Evolutionary conservation across 345 rosid species (phyloP).

Genomic region (Abelmoschus esculentus): DNA sequence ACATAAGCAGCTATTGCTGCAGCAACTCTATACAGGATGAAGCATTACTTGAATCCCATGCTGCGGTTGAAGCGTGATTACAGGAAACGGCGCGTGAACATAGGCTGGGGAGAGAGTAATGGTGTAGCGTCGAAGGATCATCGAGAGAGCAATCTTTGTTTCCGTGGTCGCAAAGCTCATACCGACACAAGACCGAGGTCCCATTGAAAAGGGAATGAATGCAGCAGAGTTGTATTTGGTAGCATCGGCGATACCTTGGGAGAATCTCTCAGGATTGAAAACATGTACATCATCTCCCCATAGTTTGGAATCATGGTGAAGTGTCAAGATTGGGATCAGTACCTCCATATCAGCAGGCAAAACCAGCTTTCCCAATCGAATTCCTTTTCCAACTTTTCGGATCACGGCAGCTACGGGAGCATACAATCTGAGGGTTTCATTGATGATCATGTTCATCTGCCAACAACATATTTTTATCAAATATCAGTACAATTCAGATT

Average conservation of each 20-base stretch:
- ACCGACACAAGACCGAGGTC: constrained; percentile 35
- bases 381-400: constrained; percentile 18
- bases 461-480: neutral
- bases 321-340: constrained; percentile 13
- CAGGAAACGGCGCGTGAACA: constrained; percentile 27
- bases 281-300: constrained; percentile 40
- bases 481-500: neutral
- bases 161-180: constrained; percentile 27
- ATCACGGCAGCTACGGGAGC: constrained; percentile 14
- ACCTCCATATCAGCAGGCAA: constrained; percentile 23
- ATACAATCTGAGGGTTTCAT: constrained; percentile 33
- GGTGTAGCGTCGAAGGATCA: constrained; percentile 41
- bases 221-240: constrained; percentile 27
- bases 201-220: constrained; percentile 37
- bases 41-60: constrained; percentile 11
- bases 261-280: constrained; percentile 43
- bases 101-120: constrained; percentile 31
- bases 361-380: constrained; percentile 21
- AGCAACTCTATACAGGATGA: neutral
- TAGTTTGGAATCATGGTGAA: constrained; percentile 28
- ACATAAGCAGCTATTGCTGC: neutral
- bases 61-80: constrained; percentile 12
- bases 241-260: constrained; percentile 38
- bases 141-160: constrained; percentile 33
- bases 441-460: constrained; percentile 26